Evolutionary conservation across 2,329 filamentous ascomycete genomes (phyloP).

Genomic region (Endocalyx cinctus): DNA sequence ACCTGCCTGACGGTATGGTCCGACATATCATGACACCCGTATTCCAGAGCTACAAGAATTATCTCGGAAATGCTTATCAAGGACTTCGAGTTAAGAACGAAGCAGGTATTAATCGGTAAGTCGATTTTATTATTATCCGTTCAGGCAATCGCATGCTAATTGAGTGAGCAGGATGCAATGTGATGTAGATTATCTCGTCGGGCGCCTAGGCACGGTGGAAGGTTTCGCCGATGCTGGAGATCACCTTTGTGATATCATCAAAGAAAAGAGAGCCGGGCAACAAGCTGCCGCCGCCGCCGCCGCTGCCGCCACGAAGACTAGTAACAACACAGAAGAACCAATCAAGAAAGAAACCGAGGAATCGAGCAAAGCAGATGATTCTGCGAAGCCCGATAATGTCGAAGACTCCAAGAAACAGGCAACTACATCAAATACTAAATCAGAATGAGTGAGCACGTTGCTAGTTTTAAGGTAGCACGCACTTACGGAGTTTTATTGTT

Average conservation of each 20-base stretch:
- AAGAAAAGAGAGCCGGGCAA: constrained; percentile 45
- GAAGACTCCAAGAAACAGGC: constrained; percentile 3
- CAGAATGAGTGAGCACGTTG: constrained; percentile 7
- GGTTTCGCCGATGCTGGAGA: constrained; percentile 72
- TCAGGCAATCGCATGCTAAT: constrained; percentile 4
- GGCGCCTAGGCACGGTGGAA: constrained; percentile 70
- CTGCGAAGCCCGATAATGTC: constrained; percentile 1
- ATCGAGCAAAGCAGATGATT: constrained; percentile 1
- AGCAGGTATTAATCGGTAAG: constrained; percentile 67
- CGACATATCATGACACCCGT: constrained; percentile 82
- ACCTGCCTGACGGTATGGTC: constrained; percentile 72
- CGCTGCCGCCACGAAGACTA: constrained; percentile 6
- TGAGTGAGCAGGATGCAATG: constrained; percentile 58
- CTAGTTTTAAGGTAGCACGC: no score
- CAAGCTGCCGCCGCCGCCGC: constrained; percentile 8
- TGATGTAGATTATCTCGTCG: constrained; percentile 70
- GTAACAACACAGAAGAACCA: constrained; percentile 6
- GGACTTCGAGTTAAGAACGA: constrained; percentile 62
- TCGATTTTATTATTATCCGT: constrained; percentile 6
- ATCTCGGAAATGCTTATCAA: constrained; percentile 68
- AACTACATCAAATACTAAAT: constrained; percentile 12
- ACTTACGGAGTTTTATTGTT: no score
- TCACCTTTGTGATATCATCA: constrained; percentile 61
- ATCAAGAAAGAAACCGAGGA: constrained; percentile 1
- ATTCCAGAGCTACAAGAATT: constrained; percentile 74